Evolutionary conservation across 2,329 filamentous ascomycete species (phyloP).

Genomic region (Pseudogymnoascus sp.): DNA sequence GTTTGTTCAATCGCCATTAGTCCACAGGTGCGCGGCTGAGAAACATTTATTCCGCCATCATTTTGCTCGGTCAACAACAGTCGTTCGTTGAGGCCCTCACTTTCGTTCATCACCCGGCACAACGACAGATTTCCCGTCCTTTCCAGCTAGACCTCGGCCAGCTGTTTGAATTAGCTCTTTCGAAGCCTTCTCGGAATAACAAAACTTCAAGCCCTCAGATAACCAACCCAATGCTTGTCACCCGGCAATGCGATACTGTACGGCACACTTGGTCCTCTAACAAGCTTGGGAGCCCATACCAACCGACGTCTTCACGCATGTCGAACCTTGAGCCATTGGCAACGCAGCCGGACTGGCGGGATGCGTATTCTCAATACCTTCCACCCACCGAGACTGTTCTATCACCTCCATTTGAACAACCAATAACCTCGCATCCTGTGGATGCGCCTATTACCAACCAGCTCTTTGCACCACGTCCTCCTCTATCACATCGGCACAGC

Average conservation of each 20-base stretch:
- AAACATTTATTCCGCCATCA: neutral
- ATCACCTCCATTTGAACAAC: conserved; percentile 22
- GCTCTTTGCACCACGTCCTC: conserved; percentile 16
- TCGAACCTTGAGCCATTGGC: conserved; percentile 29
- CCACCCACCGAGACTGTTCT: conserved; percentile 23
- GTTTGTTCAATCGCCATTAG: neutral
- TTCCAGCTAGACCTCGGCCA: conserved; percentile 6
- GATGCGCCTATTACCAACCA: conserved; percentile 13
- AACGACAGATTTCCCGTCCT: neutral
- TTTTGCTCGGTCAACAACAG: conserved; percentile 9
- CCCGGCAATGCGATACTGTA: conserved; percentile 30
- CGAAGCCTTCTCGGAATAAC: neutral
- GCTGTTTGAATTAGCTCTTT: conserved; percentile 6
- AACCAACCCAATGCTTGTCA: conserved; percentile 27
- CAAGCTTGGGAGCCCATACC: conserved; percentile 28
- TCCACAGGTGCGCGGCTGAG: neutral
- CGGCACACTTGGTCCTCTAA: conserved; percentile 31
- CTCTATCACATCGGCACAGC: conserved; percentile 26
- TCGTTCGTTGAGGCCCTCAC: conserved; percentile 7
- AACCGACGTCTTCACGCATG: conserved; percentile 29
- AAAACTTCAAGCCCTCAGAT: conserved; percentile 6
- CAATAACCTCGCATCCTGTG: conserved; percentile 18
- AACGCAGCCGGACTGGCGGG: conserved; percentile 30
- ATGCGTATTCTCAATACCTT: conserved; percentile 27
- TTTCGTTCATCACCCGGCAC: conserved; percentile 9